These are phyloP conservation scores for Wallacemonas sp. DNA, from an alignment of 208 protist species.

Conservation along the genomic window DNA sequence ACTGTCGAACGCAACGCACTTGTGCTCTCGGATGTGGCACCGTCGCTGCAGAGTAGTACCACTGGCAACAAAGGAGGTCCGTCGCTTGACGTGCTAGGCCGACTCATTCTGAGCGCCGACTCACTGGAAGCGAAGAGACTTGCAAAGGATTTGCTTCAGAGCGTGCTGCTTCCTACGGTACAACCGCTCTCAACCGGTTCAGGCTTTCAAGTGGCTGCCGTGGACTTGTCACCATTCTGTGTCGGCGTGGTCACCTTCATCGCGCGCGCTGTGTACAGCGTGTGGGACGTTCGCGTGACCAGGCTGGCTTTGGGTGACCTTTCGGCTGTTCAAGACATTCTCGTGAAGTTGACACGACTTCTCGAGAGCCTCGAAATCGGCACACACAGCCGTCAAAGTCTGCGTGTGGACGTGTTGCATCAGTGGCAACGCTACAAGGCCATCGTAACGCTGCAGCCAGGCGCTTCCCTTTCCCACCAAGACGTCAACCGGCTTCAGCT, in stretches of 20 bases:
- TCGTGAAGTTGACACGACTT: constrained; percentile 26
- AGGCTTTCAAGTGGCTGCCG: constrained; percentile 31
- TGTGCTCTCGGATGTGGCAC: constrained; percentile 1
- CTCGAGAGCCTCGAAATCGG: constrained; percentile 35
- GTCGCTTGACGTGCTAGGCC: constrained; percentile 55
- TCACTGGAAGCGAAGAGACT: constrained; percentile 54
- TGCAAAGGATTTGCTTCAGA: constrained; percentile 67
- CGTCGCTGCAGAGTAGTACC: constrained; percentile 14
- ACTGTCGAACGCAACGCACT: constrained; percentile 9
- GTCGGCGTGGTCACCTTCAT: constrained; percentile 56
- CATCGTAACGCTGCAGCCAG: constrained; percentile 31
- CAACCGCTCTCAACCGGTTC: constrained; percentile 33
- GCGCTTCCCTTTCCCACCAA: constrained; percentile 27
- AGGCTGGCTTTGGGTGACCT: constrained; percentile 33
- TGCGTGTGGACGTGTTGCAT: constrained; percentile 33
- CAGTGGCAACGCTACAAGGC: constrained; percentile 52
- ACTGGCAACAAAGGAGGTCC: constrained; percentile 25
- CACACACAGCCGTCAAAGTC: constrained; percentile 20
- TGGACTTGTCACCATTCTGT: constrained; percentile 74
- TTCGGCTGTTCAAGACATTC: constrained; percentile 22
- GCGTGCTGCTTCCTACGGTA: constrained; percentile 49
- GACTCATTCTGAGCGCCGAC: constrained; percentile 34
- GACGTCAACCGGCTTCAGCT: constrained; percentile 55
- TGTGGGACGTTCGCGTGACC: constrained; percentile 62
- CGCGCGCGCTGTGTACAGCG: constrained; percentile 58